Base-by-base conservation (phyloP, 768 basidiomycete genomes). In the Rhodotorula taiwanensis region DNA sequence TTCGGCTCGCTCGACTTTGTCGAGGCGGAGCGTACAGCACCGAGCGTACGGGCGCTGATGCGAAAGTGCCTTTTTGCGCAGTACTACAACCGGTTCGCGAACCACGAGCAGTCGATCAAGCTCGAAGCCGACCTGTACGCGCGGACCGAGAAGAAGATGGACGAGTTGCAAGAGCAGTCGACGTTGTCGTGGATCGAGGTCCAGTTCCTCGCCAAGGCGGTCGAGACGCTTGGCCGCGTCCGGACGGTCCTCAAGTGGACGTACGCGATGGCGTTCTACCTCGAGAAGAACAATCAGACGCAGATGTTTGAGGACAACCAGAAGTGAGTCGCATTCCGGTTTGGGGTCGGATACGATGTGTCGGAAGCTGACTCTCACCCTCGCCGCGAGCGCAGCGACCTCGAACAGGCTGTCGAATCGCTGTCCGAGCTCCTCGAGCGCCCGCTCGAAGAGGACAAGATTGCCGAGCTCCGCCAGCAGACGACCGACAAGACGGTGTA, bases 71-170 rank as follows among this genome's bases (percentile, higher is more conserved):
- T 48, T 58, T 52, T 56, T 25, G 55, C 25, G 28, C 42, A 95
- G 91, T 99, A 98, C 79, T 99, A 97, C 80, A 98, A 95, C 76
- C 89, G 95, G 44, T 99, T 90, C 89, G 89, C 95, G 13, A 99
- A 99, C 76, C 95, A 99, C 78, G 95, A 99, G 74, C 93, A 95
- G 75, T 95, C 93, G n/a, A 91, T 93, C 54, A 93, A 92, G 77
- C 85, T 99, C 54, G 92, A 94, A 23, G 76, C 88, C 21, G 91
- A 97, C 68, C 79, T 98, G 45, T 94, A 93, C 76, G 81, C 81
- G 59, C 92, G 92, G 79, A 97, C 94, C 18, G 93, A 99, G 82
- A 92, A 94, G 83, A 97, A 97, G 84, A 99, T 99, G 95, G 92
- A 97, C 76, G 91, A 95, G 77, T 94, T 98, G 87, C 95, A 98